phyloP scores from a whole-genome alignment of 148 eudicot genomes.

The Suaeda aralocaspica region DNA sequence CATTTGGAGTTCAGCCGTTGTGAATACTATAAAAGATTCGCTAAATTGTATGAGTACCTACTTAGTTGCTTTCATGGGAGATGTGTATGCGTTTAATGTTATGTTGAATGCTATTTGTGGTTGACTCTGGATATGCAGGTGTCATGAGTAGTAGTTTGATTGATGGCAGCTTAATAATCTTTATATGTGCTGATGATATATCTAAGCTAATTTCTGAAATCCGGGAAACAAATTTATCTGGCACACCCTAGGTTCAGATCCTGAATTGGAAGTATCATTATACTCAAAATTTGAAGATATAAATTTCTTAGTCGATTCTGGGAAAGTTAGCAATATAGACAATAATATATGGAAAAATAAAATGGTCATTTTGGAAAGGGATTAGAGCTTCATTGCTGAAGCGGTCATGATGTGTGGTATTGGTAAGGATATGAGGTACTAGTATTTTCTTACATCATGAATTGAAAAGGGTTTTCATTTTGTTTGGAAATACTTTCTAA shows the following conservation, averaged over 20 bases:
- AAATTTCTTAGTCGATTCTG: no score
- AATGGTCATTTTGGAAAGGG: no score
- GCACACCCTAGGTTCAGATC: background rate
- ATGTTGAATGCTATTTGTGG: constrained; percentile 2
- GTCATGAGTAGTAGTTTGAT: background rate
- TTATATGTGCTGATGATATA: background rate
- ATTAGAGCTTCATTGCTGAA: no score
- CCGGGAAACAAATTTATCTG: background rate
- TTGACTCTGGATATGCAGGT: constrained; percentile 9
- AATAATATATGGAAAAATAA: no score
- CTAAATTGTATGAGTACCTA: constrained; percentile 14
- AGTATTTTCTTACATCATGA: no score
- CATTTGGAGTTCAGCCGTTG: constrained; percentile 21
- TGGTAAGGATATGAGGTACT: no score
- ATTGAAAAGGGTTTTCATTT: no score
- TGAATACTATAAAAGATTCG: constrained; percentile 26
- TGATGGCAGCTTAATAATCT: background rate
- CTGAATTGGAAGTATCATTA: no score
- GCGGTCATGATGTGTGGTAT: no score
- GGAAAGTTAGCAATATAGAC: no score
- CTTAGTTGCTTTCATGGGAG: constrained; percentile 11
- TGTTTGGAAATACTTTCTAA: no score
- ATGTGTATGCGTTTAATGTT: constrained; percentile 14
- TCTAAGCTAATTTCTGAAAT: background rate
- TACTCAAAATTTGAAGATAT: no score